Evolutionary conservation across 345 rosid species (phyloP).

Genomic region (Syzygium jambos): DNA sequence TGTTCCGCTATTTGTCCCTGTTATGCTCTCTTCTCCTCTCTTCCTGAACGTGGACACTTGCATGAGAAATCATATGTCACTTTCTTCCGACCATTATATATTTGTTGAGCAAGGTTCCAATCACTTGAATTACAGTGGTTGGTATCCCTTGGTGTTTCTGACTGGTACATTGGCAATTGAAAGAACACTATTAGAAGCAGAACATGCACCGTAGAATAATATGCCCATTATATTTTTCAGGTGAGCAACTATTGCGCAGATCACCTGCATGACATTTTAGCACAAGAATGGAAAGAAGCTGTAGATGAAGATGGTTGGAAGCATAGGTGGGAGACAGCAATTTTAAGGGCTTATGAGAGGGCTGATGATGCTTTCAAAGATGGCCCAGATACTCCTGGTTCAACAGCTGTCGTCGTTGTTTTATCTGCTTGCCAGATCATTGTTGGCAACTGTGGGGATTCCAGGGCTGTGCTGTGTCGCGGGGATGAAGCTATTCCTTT

Average conservation of each 20-base stretch:
- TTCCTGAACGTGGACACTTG: background rate
- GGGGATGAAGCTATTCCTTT: constrained; percentile 56
- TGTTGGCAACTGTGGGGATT: constrained; percentile 84
- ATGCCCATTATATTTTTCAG: background rate
- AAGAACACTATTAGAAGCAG: background rate
- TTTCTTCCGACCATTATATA: background rate
- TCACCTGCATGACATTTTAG: background rate
- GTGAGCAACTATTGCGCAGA: background rate
- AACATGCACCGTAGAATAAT: background rate
- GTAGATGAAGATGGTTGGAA: background rate
- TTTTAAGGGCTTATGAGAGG: background rate
- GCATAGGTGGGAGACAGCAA: background rate
- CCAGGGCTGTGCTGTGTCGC: constrained; percentile 76
- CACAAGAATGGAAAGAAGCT: background rate
- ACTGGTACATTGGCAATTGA: background rate
- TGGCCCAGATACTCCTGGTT: constrained; percentile 18
- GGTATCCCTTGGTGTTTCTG: background rate
- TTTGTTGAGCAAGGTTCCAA: background rate
- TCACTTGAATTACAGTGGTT: background rate
- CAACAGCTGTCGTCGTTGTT: constrained; percentile 75
- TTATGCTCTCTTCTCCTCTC: background rate
- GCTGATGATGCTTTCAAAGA: background rate
- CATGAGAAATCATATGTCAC: background rate
- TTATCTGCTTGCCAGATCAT: constrained; percentile 53
- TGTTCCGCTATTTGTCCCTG: background rate